Evolutionary conservation across 1,284 basidiomycete species (phyloP), one percentile per base, ranked within the genome.

Genomic region (Laetiporus sulphureus): DNA sequence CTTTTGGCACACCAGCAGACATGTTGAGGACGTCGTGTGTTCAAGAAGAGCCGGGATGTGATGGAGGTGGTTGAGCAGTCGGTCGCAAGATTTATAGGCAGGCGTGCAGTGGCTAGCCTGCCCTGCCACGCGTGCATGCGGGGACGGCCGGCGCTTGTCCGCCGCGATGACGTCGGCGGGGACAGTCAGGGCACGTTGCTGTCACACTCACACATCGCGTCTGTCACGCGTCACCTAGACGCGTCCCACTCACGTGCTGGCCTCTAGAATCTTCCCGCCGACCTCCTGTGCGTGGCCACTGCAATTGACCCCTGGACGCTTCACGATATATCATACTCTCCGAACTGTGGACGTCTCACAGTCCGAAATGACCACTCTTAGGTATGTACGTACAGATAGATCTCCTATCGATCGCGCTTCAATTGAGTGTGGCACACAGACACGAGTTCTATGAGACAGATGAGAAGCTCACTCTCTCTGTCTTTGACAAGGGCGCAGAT

Each of bases 391-490:
- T 7, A 24, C n/a, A n/a, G n/a, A n/a, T n/a, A n/a, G n/a, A n/a
- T n/a, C n/a, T n/a, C n/a, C n/a, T n/a, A n/a, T n/a, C n/a, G n/a
- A n/a, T n/a, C n/a, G n/a, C n/a, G n/a, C n/a, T n/a, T n/a, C n/a
- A n/a, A n/a, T n/a, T n/a, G n/a, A n/a, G n/a, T 19, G 12, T 37
- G 20, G 15, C 27, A 22, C 42, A 15, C 47, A 91, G 90, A 61
- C 79, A 92, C 66, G 89, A 91, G 61, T 93, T 86, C 63, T 93
- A 92, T 63, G 90, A 93, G 64, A 84, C 81, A 2, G 83, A 90
- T 47, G 79, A 86, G 41, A 72, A 65, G 48, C 59, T 92, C 44
- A 88, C 72, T 10, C 59, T 92, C 53, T 82, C 84, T 39, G 66
- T 93, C 52, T 92, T 91, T 57, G 79, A 92, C 64, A 79, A 81